Evolutionary conservation across 2,329 filamentous ascomycete genomes (phyloP).

Genomic region (Trematosphaeria pertusa): DNA sequence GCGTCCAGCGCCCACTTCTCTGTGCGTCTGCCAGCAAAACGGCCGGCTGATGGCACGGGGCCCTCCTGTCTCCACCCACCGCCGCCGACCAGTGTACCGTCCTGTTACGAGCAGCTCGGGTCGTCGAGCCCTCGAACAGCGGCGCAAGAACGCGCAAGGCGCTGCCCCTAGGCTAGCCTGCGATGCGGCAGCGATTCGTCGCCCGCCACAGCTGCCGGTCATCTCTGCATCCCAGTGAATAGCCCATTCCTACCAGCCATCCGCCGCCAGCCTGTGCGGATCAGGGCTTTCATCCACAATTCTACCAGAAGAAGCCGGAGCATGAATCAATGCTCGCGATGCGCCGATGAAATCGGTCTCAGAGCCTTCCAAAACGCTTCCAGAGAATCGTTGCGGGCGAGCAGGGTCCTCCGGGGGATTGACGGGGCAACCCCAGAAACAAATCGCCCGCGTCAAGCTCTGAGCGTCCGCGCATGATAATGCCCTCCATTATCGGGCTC

Average conservation of each 20-base stretch:
- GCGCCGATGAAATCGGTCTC: constrained; percentile 24
- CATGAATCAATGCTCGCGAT: constrained; percentile 34
- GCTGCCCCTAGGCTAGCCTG: constrained; percentile 18
- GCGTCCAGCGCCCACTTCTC: constrained; percentile 28
- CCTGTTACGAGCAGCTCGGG: constrained; percentile 25
- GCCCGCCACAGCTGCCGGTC: constrained; percentile 39
- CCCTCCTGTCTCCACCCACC: constrained; percentile 28
- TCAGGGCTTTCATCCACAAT: constrained; percentile 37
- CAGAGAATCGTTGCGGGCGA: constrained; percentile 17
- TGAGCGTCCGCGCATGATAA: constrained; percentile 33
- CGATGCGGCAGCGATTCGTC: constrained; percentile 29
- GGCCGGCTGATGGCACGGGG: constrained; percentile 35
- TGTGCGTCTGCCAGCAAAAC: constrained; percentile 32
- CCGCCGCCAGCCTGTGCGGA: constrained; percentile 34
- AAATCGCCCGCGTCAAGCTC: constrained; percentile 32
- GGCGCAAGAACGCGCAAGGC: constrained; percentile 21
- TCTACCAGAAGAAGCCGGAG: constrained; percentile 33
- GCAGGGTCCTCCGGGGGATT: constrained; percentile 12
- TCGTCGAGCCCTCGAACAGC: constrained; percentile 18
- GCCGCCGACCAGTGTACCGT: constrained; percentile 18
- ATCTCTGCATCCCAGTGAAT: constrained; percentile 34
- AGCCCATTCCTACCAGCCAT: constrained; percentile 26
- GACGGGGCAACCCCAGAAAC: constrained; percentile 30
- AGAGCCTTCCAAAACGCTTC: constrained; percentile 33
- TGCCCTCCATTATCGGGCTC: constrained; percentile 29